Conservation (phyloP, 2,329 filamentous ascomycete genomes). For the Botryotinia narcissicola region DNA sequence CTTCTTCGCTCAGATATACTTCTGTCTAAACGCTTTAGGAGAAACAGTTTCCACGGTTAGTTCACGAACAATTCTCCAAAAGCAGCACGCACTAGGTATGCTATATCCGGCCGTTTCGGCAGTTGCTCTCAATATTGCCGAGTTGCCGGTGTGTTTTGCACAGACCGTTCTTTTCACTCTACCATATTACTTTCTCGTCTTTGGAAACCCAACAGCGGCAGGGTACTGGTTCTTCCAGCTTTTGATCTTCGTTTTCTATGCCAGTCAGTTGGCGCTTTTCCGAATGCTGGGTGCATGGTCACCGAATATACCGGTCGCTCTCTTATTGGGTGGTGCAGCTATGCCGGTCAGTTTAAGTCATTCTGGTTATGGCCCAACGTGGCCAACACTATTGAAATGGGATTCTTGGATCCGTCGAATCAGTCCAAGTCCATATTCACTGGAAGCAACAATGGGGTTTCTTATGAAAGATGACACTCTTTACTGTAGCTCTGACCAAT, state of each 20-base stretch:
- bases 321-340: background rate
- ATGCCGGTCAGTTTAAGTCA: background rate
- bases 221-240: background rate
- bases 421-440: background rate
- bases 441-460: background rate
- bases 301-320: background rate
- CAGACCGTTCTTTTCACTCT: background rate
- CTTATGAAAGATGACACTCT: background rate
- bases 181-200: background rate
- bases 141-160: background rate
- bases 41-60: background rate
- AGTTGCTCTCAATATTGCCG: background rate
- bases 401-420: background rate
- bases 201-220: background rate
- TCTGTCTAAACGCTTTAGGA: background rate
- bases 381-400: background rate
- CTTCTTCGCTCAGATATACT: background rate
- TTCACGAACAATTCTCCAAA: background rate
- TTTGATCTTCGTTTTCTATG: background rate
- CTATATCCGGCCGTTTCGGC: background rate
- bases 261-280: background rate
- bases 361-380: background rate
- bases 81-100: background rate
- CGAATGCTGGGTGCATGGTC: conserved; percentile 3
- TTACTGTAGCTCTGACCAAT: background rate